Evolutionary conservation across 306 rosid genomes (phyloP), one percentile per base, ranked within the genome.

Genomic region (Corylus americana): DNA sequence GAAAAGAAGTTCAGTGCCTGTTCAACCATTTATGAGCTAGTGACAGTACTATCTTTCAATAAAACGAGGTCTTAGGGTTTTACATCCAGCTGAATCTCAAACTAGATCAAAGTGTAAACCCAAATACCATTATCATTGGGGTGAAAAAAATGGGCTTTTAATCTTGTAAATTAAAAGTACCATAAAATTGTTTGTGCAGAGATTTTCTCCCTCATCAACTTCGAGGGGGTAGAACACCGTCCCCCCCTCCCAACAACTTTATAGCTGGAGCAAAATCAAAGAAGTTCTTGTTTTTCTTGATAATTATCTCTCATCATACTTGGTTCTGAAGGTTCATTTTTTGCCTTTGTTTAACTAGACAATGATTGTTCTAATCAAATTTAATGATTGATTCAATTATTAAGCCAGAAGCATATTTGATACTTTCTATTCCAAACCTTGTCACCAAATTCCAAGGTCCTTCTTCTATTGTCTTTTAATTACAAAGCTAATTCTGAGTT

Each of bases 381-480:
- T 62, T 31, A 62, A 62, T 62, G 8, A 29, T 14, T 62, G 69
- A 62, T 62, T 62, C 44, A 29, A 62, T 62, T 62, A 29, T 62
- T 62, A 62, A 62, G 44, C 44, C 69, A 29, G 0, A 62, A 62
- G 69, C 5, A 29, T 29, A 62, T 31, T 29, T 62, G 1, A 62
- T 29, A 62, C 10, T 62, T 62, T 29, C 39, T 7, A 14, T 29
- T 37, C 37, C 37, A 62, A 27, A 7, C 69, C 69, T 62, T 27
- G 69, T 62, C 44, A 62, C 69, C 69, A 62, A 62, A 62, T 62
- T 31, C n/a, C 44, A 62, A 62, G 42, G 16, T 14, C 69, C 39
- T 61, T 2, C 39, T 3, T 42, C 7, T 42, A 42, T 42, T 42
- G 7, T 6, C 45, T 42, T 42, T 42, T 42, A 42, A 42, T 31